Evolutionary conservation across 2,329 filamentous ascomycete species (phyloP), one percentile per base, ranked within the genome.

Genomic region (Fusarium nodosum): DNA sequence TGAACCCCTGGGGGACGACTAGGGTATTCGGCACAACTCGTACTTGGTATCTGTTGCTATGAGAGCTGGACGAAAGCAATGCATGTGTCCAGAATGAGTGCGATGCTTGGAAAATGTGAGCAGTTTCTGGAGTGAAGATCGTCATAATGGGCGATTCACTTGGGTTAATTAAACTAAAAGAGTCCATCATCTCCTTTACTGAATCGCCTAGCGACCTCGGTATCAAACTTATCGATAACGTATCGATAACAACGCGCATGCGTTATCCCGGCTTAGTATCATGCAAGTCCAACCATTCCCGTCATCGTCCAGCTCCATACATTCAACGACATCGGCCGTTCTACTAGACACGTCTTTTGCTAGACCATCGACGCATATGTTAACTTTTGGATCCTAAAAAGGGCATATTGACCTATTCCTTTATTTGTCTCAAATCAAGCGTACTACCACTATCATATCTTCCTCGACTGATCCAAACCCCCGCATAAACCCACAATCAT

Each of bases 221-320:
- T 30, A 36, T 16, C 8, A 9, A 18, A 8, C 63, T 72, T 74
- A 74, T 75, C 72, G 72, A 75, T 75, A 74, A 52, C 47, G 18
- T 56, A 56, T 74, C 72, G 72, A 75, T 75, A 74, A 54, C 51
- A 28, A 48, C 48, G 36, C 36, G 24, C 38, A 44, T 38, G 55
- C 58, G 46, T 63, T 66, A 66, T 64, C 70, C 60, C 51, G 62
- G 46, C 50, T 66, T 42, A 45, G 46, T 30, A 55, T 47, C 38
- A 38, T 61, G 36, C 52, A 57, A 60, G 52, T 33, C 64, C 56
- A 64, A 34, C 48, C 48, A 52, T 30, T 58, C 48, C 68, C 51
- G 55, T 60, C 53, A 60, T 48, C 28, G 44, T 65, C 45, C 45
- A 59, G 61, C 53, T 59, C 46, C 56, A 66, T 59, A 52, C 62